Percentiles rank a stretch among this genome's conserved stretches.
phyloP scores from a whole-genome alignment of 2,329 filamentous ascomycete species.

The Cadophora sp. region DNA sequence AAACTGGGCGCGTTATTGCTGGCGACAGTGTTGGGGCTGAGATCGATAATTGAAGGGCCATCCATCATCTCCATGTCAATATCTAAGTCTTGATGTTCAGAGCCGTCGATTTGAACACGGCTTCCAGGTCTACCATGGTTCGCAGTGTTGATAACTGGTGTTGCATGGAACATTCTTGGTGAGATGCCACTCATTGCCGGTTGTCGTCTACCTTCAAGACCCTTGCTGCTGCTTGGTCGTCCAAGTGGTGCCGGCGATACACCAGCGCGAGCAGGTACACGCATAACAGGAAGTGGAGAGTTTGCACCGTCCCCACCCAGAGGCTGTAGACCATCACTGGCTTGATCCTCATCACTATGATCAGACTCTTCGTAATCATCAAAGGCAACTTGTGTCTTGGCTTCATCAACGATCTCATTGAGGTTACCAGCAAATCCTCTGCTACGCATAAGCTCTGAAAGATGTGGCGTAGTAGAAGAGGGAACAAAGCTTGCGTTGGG shows the following conservation, averaged over 20 bases:
- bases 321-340: slow-evolving; percentile 46
- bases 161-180: slow-evolving; percentile 48
- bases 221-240: slow-evolving; percentile 65
- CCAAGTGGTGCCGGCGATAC: slow-evolving; percentile 56
- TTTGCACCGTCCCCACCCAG: slow-evolving; percentile 46
- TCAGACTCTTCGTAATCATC: slow-evolving; percentile 64
- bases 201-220: slow-evolving; percentile 46
- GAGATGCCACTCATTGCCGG: slow-evolving; percentile 49
- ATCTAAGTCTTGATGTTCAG: slow-evolving; percentile 33
- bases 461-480: slow-evolving; percentile 66
- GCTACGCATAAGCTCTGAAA: slow-evolving; percentile 69
- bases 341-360: slow-evolving; percentile 50
- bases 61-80: slow-evolving; percentile 50
- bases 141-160: slow-evolving; percentile 36
- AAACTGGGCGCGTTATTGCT: slow-evolving; percentile 81
- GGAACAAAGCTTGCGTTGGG: slow-evolving; percentile 52
- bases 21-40: slow-evolving; percentile 72
- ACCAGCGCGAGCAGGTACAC: slow-evolving; percentile 63
- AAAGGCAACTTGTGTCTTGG: slow-evolving; percentile 59
- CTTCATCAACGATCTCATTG: slow-evolving; percentile 66
- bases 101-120: slow-evolving; percentile 30
- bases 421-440: slow-evolving; percentile 67
- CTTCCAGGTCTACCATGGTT: slow-evolving; percentile 26
- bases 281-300: slow-evolving; percentile 51
- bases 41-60: slow-evolving; percentile 63